Percentiles rank a stretch among this genome's conserved stretches.
phyloP scores from a whole-genome alignment of 495 filamentous ascomycete genomes.

The Endocarpon pusillum region DNA sequence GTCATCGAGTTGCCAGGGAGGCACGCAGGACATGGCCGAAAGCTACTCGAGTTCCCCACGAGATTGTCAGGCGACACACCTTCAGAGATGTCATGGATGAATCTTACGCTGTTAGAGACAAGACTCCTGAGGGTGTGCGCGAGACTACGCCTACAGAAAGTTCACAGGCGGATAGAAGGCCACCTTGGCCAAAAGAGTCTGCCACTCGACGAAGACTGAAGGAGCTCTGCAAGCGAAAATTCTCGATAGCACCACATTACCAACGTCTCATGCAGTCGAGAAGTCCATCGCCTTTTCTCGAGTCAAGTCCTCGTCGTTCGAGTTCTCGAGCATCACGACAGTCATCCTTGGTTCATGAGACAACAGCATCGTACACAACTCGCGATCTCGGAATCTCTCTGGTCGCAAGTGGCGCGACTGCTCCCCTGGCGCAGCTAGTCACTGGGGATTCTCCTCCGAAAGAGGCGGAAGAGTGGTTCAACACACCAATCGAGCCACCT shows the following conservation, averaged over 20 bases:
- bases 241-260: conserved; percentile 46
- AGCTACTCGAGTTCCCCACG: conserved; percentile 19
- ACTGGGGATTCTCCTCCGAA: conserved; percentile 14
- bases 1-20: conserved; percentile 70
- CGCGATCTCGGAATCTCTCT: conserved; percentile 79
- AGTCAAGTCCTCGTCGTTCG: conserved; percentile 30
- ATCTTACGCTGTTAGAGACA: conserved; percentile 5
- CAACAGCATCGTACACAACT: conserved; percentile 36
- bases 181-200: conserved; percentile 62
- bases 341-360: conserved; percentile 13
- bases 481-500: conserved; percentile 8
- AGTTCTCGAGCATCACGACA: conserved; percentile 18
- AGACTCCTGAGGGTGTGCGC: conserved; percentile 17
- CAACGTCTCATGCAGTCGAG: conserved; percentile 55
- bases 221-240: conserved; percentile 62
- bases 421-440: conserved; percentile 49
- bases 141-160: conserved; percentile 43
- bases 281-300: conserved; percentile 53
- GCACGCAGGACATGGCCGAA: conserved; percentile 74
- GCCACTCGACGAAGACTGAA: conserved; percentile 70
- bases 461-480: conserved; percentile 18
- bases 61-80: conserved; percentile 7
- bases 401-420: conserved; percentile 56
- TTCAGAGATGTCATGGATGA: conserved; percentile 1
- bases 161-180: conserved; percentile 10